Conservation (phyloP, 352 stramenopile genomes). For the Phytopythium litorale region DNA sequence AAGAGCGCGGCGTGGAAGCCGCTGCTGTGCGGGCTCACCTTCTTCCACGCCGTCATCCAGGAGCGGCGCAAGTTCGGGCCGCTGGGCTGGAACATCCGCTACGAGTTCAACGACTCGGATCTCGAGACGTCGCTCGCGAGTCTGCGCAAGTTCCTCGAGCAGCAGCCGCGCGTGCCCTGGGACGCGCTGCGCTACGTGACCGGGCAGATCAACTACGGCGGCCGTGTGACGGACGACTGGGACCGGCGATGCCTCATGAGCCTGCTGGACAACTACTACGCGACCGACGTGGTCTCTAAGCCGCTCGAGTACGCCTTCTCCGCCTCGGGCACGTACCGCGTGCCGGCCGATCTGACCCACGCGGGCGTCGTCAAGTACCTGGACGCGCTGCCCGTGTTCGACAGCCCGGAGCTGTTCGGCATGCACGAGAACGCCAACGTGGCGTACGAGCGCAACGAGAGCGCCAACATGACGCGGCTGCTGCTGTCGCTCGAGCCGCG, state of each 20-base stretch:
- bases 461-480: slow-evolving; percentile 81
- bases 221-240: slow-evolving; percentile 95
- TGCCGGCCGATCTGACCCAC: slow-evolving; percentile 52
- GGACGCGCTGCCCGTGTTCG: slow-evolving; percentile 69
- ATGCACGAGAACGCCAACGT: slow-evolving; percentile 97
- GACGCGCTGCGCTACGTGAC: slow-evolving; percentile 93
- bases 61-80: slow-evolving; percentile 93
- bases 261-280: slow-evolving; percentile 92
- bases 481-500: slow-evolving; percentile 90
- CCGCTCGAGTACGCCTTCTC: slow-evolving; percentile 79
- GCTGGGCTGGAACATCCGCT: slow-evolving; percentile 95
- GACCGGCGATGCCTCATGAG: slow-evolving; percentile 91
- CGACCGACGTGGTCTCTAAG: slow-evolving; percentile 65
- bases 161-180: slow-evolving; percentile 91
- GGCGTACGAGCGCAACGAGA: slow-evolving; percentile 92
- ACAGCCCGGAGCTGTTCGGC: slow-evolving; percentile 93
- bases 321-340: slow-evolving; percentile 84
- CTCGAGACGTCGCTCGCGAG: slow-evolving; percentile 91
- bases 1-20: slow-evolving; percentile 87
- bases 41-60: slow-evolving; percentile 95
- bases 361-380: slow-evolving; percentile 79
- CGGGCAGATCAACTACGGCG: slow-evolving; percentile 95
- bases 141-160: slow-evolving; percentile 88
- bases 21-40: slow-evolving; percentile 84
- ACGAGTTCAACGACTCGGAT: slow-evolving; percentile 96